Percentiles rank a stretch among this genome's conserved stretches.
Conservation (phyloP, 345 rosid species). For the Pistacia atlantica region DNA sequence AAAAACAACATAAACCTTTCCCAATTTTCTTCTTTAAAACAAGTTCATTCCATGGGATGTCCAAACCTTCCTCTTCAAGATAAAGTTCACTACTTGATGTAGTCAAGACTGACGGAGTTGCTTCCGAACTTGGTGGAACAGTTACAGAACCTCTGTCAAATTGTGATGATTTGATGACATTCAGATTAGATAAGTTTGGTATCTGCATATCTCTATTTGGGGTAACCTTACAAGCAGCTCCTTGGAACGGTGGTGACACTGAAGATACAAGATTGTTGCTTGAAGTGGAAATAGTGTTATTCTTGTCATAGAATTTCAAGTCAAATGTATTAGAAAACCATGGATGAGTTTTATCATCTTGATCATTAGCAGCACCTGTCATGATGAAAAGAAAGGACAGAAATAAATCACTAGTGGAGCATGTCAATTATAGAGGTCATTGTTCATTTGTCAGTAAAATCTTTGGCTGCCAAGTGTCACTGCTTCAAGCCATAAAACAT, state of each 20-base stretch:
- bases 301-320: constrained; percentile 21
- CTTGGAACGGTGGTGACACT: constrained; percentile 16
- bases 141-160: constrained; percentile 2
- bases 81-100: constrained; percentile 26
- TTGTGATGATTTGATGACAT: constrained; percentile 14
- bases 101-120: constrained; percentile 12
- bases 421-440: neutral
- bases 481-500: neutral
- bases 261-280: constrained; percentile 23
- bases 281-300: constrained; percentile 20
- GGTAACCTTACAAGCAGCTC: constrained; percentile 1
- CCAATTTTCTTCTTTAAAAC: constrained; percentile 50
- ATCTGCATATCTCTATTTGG: constrained; percentile 23
- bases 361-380: constrained; percentile 23
- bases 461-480: neutral
- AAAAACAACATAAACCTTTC: constrained; percentile 38
- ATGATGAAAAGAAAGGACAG: constrained; percentile 10
- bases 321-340: constrained; percentile 14
- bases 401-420: constrained; percentile 3
- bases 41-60: constrained; percentile 56
- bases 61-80: constrained; percentile 41
- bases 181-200: constrained; percentile 13
- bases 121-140: constrained; percentile 20
- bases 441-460: neutral
- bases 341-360: constrained; percentile 20